A percentile compares a stretch with the other conserved stretches of the same genome.
phyloP scores from a whole-genome alignment of 2,329 filamentous ascomycete genomes.

The Ceratocystis smalleyi region DNA sequence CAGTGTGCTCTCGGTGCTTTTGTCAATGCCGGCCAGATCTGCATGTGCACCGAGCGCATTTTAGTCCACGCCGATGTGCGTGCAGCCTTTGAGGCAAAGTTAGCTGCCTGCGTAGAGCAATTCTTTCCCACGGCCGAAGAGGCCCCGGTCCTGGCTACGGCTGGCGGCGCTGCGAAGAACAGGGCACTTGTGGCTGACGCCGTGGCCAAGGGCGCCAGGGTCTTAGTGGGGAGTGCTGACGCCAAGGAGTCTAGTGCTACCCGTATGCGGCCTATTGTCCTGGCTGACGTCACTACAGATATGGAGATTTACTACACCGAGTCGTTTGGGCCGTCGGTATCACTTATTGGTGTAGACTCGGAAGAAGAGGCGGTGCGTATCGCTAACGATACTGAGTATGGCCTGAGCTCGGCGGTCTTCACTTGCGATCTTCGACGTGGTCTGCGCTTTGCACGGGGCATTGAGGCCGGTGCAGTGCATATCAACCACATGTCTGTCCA shows the following conservation, averaged over 20 bases:
- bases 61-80: constrained; percentile 37
- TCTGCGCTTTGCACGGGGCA: constrained; percentile 42
- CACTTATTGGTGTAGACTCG: constrained; percentile 46
- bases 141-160: constrained; percentile 53
- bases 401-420: constrained; percentile 55
- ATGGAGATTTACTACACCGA: constrained; percentile 68
- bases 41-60: constrained; percentile 72
- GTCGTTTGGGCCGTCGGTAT: constrained; percentile 62
- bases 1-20: constrained; percentile 57
- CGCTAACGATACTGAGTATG: constrained; percentile 72
- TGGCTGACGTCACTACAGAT: constrained; percentile 41
- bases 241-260: constrained; percentile 23
- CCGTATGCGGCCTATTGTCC: constrained; percentile 47
- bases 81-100: constrained; percentile 31
- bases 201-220: constrained; percentile 45
- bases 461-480: constrained; percentile 53
- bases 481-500: constrained; percentile 53
- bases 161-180: constrained; percentile 49
- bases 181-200: constrained; percentile 53
- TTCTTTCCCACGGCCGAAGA: constrained; percentile 43
- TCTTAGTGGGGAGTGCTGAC: constrained; percentile 28
- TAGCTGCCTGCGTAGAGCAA: constrained; percentile 27
- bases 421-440: constrained; percentile 49
- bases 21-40: constrained; percentile 62
- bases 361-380: constrained; percentile 58